Base-by-base conservation (phyloP, 345 rosid species). In the Hibiscus syriacus region DNA sequence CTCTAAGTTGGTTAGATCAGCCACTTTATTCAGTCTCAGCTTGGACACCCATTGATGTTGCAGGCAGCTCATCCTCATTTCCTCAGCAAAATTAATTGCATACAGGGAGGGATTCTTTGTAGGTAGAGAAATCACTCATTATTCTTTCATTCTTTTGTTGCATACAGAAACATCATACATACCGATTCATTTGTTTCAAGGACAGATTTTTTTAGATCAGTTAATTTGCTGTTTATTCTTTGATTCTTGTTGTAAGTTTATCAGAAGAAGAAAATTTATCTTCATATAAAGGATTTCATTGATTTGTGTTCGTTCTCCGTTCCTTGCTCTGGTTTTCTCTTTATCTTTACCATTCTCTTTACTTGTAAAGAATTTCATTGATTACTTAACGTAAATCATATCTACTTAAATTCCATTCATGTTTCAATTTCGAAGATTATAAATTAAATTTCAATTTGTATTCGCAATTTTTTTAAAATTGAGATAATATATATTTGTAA, bases 21-120 rank as follows among this genome's bases (percentile, higher is more conserved):
- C 86, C 92, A 43, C 95, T 94, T 38, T 91, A 82, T 27, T 83
- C 99, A 2, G 83, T 91, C 80, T 94, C 99, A 0, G 89, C 93
- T 8, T 94, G 99, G 99, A 58, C 79, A 14, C 88, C 87, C 13
- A 71, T 70, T 25, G 87, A 85, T 75, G 68, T 78, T 32, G 83
- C 82, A 3, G 90, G 87, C 72, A 84, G 89, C 76, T 83, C 93
- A 41, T 84, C 90, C 57, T 77, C 92, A 34, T 85, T 78, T 61
- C 75, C 87, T 61, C 87, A 81, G 79, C 83, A 84, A 59, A 70
- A 76, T 64, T 90, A 79, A 56, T 72, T 72, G 77, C 52, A 64
- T 68, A 70, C 79, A 77, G 65, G 70, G 79, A 78, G 60, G 69
- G 75, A 82, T 77, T 80, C 81, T 79, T 85, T 83, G 87, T 83